phyloP scores from a whole-genome alignment of 768 basidiomycete genomes.

The Boletus rubescentipes region DNA sequence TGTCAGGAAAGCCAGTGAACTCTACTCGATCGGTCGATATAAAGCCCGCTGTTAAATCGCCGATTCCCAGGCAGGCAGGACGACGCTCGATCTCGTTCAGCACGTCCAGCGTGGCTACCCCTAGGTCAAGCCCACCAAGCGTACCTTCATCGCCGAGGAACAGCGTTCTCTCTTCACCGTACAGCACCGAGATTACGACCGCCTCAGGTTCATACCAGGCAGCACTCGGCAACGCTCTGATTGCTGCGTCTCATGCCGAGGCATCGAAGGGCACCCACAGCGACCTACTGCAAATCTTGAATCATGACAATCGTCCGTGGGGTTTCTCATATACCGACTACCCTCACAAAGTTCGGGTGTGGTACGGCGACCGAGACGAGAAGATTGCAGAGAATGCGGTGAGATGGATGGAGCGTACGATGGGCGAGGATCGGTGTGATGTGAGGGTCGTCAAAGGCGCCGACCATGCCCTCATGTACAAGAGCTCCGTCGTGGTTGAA shows the following conservation, averaged over 20 bases:
- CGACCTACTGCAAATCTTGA: conserved; percentile 89
- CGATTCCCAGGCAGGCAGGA: conserved; percentile 49
- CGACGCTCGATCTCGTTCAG: conserved; percentile 73
- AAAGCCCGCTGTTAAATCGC: conserved; percentile 34
- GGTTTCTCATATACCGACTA: conserved; percentile 87
- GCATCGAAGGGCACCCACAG: conserved; percentile 87
- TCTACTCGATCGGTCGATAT: conserved; percentile 24
- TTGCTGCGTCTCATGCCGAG: conserved; percentile 94
- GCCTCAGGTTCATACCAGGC: conserved; percentile 47
- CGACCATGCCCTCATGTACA: conserved; percentile 93
- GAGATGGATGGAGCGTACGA: conserved; percentile 86
- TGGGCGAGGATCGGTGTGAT: conserved; percentile 71
- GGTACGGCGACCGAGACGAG: conserved; percentile 94
- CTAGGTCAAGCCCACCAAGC: conserved; percentile 44
- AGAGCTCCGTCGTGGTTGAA: conserved; percentile 82
- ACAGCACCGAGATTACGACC: conserved; percentile 22
- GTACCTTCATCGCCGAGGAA: conserved; percentile 53
- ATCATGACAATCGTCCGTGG: conserved; percentile 85
- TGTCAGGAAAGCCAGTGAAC: conserved; percentile 13
- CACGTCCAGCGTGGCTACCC: conserved; percentile 28
- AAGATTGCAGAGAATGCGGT: conserved; percentile 90
- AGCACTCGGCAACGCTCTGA: conserved; percentile 83
- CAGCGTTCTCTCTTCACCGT: conserved; percentile 37
- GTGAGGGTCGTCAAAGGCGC: conserved; percentile 85
- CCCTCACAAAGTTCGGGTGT: conserved; percentile 74